Evolutionary conservation across 352 stramenopile genomes (phyloP).

Genomic region (Globisporangium barbulae): DNA sequence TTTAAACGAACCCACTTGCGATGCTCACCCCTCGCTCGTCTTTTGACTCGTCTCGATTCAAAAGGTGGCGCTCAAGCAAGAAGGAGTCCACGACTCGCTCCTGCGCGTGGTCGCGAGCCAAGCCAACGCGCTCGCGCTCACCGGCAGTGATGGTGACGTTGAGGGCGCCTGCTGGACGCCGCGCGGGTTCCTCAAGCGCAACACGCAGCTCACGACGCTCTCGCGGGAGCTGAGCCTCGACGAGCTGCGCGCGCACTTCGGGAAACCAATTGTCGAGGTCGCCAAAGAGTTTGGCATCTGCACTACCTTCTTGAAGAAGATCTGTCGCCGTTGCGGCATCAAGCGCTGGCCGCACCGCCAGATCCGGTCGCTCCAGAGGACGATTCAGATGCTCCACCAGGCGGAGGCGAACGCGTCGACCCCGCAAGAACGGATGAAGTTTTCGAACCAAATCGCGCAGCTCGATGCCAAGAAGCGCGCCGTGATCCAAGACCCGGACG

Average conservation of each 20-base stretch:
- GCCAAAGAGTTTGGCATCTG: conserved; percentile 69
- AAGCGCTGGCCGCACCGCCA: conserved; percentile 82
- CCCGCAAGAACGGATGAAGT: conserved; percentile 47
- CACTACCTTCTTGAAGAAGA: conserved; percentile 87
- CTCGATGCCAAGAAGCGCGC: conserved; percentile 63
- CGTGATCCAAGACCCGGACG: conserved; percentile 64
- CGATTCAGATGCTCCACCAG: conserved; percentile 73
- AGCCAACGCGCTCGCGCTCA: conserved; percentile 7
- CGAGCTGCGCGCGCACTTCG: conserved; percentile 60
- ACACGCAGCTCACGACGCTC: conserved; percentile 44
- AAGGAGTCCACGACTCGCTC: conserved; percentile 33
- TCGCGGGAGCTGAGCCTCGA: conserved; percentile 57
- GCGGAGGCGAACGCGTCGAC: conserved; percentile 42
- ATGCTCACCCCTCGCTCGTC: conserved; percentile 1
- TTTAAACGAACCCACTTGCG: background rate
- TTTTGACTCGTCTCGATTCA: background rate
- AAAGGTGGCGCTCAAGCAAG: conserved; percentile 8
- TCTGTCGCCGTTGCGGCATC: conserved; percentile 77
- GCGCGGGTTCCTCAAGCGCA: conserved; percentile 25
- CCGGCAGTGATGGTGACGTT: conserved; percentile 6
- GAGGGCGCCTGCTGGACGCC: conserved; percentile 1
- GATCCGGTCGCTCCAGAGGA: conserved; percentile 71
- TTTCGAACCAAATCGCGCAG: conserved; percentile 49
- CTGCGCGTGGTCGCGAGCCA: conserved; percentile 40
- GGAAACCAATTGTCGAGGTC: conserved; percentile 60